A percentile compares a stretch with the other conserved stretches of the same genome.
Evolutionary conservation across 1,284 basidiomycete genomes (phyloP).

Genomic region (Termitomyces sp.): DNA sequence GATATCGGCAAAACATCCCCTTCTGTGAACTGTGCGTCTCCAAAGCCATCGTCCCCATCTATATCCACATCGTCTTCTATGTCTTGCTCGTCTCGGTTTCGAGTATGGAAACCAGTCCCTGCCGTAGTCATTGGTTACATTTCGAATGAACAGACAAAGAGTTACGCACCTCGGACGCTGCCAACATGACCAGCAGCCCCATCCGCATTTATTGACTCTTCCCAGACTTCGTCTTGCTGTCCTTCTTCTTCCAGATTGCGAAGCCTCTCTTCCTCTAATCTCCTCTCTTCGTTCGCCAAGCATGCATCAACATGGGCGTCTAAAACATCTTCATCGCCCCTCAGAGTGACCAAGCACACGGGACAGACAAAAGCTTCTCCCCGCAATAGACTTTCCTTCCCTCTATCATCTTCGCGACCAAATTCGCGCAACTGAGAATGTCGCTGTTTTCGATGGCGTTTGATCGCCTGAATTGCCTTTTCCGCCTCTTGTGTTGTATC

Average conservation of each 20-base stretch:
- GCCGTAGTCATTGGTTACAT: slow-evolving; percentile 1
- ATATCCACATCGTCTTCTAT: slow-evolving; percentile 75
- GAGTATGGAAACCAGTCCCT: slow-evolving; percentile 65
- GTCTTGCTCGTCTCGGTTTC: slow-evolving; percentile 50
- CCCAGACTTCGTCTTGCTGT: slow-evolving; percentile 32
- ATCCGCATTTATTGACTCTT: slow-evolving; percentile 28
- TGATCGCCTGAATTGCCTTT: slow-evolving; percentile 54
- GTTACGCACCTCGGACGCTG: slow-evolving; percentile 35
- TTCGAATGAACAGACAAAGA: not conserved
- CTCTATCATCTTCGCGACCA: slow-evolving; percentile 50
- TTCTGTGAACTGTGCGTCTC: slow-evolving; percentile 69
- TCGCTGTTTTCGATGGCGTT: slow-evolving; percentile 60
- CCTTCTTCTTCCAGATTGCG: slow-evolving; percentile 28
- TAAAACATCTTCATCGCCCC: slow-evolving; percentile 64
- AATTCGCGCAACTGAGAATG: slow-evolving; percentile 60
- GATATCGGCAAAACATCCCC: slow-evolving; percentile 50
- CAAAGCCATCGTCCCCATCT: slow-evolving; percentile 72
- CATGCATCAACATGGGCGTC: slow-evolving; percentile 77
- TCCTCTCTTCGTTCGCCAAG: slow-evolving; percentile 49
- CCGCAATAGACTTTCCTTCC: slow-evolving; percentile 27
- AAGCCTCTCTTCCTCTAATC: slow-evolving; percentile 38
- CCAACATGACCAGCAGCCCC: slow-evolving; percentile 39
- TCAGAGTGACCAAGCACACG: slow-evolving; percentile 52
- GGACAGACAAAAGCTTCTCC: slow-evolving; percentile 53
- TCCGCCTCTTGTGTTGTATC: slow-evolving; percentile 37